Base-by-base conservation (phyloP, 2,329 filamentous ascomycete genomes). In the Endoconidiophora polonica region DNA sequence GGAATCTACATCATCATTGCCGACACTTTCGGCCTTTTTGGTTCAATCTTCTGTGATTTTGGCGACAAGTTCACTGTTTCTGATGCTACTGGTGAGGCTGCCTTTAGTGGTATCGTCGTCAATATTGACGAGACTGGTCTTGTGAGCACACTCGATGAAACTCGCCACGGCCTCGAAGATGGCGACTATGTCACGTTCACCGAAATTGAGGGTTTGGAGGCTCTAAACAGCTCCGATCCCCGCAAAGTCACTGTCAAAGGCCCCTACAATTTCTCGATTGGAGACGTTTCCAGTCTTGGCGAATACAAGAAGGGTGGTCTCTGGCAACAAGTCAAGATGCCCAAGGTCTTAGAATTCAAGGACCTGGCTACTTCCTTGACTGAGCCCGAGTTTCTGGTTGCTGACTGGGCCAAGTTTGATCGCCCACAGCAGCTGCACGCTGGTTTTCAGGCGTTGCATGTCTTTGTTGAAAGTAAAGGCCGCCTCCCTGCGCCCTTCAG, bases 241-340 rank as follows among this genome's bases (percentile, higher is more conserved):
- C 79, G 85, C 57, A 94, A 95, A 69, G 77, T 98, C 54, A 86
- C 83, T 3, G 87, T 95, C 46, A 95, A 94, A 68, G 91, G 85
- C 0, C 91, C 91, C 3, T 98, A 96, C 64, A 94, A 88, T 6
- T 98, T 98, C 67, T 91, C 86, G 12, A 95, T 98, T 58, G 91
- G 90, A 40, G 86, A 95, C 62, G 86, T 96, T 7, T 86, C 84
- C 22, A 81, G 78, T 4, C 73, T 95, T 36, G 91, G 91, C 36
- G 74, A 84, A 59, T 98, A 98, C 69, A 71, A 85, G 69, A 77
- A 83, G 47, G 90, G 90, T 44, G 91, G 91, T 54, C 76, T 94
- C 53, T 98, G 84, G 65, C 82, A 85, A 38, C 91, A 98, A 65
- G 91, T 96, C 65, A 98, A 96, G 74, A 95, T 95, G 90, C 91